A percentile compares a stretch with the other conserved stretches of the same genome.
Conservation (phyloP, 2,329 filamentous ascomycete genomes). For the Microdochium trichocladiopsis region DNA sequence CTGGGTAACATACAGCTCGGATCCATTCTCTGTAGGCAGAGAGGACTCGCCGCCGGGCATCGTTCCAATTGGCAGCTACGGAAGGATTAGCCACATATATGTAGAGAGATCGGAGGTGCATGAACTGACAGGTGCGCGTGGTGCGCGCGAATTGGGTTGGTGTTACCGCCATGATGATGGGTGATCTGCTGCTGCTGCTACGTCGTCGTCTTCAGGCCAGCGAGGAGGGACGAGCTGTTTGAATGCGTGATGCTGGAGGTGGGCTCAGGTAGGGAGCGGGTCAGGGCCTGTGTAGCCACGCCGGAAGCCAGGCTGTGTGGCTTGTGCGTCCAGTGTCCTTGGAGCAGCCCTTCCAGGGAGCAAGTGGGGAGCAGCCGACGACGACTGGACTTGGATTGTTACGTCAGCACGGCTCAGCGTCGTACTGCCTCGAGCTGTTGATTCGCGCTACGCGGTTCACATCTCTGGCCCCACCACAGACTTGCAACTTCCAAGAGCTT, state of each 20-base stretch:
- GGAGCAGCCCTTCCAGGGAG: too few species aligned
- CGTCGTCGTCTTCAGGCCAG: conserved; percentile 20
- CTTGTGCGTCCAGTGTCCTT: background rate
- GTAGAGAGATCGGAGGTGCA: conserved; percentile 1
- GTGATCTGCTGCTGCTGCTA: conserved; percentile 23
- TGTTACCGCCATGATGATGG: conserved; percentile 72
- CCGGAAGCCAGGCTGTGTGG: background rate
- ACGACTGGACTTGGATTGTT: too few species aligned
- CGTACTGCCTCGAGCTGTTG: too few species aligned
- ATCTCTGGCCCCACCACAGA: too few species aligned
- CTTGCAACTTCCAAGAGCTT: too few species aligned
- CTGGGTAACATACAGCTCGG: conserved; percentile 67
- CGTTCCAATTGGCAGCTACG: conserved; percentile 78
- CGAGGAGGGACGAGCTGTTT: background rate
- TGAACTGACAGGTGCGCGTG: conserved; percentile 68
- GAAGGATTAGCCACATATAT: conserved; percentile 24
- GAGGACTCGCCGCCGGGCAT: conserved; percentile 82
- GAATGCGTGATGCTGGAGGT: background rate
- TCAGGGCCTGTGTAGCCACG: background rate
- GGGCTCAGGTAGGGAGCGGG: background rate
- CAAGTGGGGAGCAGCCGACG: too few species aligned
- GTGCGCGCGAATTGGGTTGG: conserved; percentile 84
- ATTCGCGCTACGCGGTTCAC: too few species aligned
- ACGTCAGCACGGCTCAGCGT: too few species aligned
- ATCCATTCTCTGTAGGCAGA: conserved; percentile 93